Evolutionary conservation across 1,284 basidiomycete species (phyloP).

Genomic region (Anthracocystis walkeri): DNA sequence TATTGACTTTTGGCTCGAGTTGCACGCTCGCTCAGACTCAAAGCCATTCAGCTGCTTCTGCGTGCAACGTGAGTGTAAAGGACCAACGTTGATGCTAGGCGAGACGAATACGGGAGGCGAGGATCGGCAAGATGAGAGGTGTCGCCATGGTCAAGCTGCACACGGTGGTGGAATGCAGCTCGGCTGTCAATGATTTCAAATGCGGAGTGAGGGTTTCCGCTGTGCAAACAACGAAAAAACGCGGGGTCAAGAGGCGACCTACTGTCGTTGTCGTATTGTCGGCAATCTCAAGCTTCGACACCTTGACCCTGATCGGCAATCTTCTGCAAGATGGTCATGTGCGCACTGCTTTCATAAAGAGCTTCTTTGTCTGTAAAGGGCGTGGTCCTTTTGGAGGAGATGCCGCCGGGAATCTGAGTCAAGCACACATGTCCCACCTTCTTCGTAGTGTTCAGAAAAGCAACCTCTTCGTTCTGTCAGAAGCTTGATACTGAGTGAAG

Average conservation of each 20-base stretch:
- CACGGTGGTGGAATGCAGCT: slow-evolving; percentile 15
- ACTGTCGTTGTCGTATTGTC: too few species aligned
- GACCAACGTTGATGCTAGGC: slow-evolving; percentile 5
- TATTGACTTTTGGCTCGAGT: not conserved
- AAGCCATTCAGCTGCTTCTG: too few species aligned
- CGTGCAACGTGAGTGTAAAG: not conserved
- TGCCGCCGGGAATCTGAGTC: slow-evolving; percentile 10
- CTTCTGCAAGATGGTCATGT: slow-evolving; percentile 1
- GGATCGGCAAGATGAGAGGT: slow-evolving; percentile 17
- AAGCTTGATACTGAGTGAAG: not conserved
- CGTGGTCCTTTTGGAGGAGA: too few species aligned
- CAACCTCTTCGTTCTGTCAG: too few species aligned
- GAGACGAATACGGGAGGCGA: slow-evolving; percentile 25
- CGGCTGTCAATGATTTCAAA: slow-evolving; percentile 13
- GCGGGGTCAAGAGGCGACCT: not conserved
- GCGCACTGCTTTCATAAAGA: not conserved
- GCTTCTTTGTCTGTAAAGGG: not conserved
- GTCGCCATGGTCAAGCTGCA: too few species aligned
- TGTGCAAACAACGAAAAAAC: not conserved
- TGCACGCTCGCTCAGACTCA: not conserved
- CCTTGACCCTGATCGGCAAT: not conserved
- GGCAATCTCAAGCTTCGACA: too few species aligned
- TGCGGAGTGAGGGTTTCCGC: slow-evolving; percentile 3
- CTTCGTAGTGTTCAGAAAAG: not conserved
- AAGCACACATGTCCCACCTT: not conserved